These are phyloP conservation scores for Oryza meridionalis DNA, from an alignment of 176 grass and related monocot species.

Conservation along the genomic window DNA sequence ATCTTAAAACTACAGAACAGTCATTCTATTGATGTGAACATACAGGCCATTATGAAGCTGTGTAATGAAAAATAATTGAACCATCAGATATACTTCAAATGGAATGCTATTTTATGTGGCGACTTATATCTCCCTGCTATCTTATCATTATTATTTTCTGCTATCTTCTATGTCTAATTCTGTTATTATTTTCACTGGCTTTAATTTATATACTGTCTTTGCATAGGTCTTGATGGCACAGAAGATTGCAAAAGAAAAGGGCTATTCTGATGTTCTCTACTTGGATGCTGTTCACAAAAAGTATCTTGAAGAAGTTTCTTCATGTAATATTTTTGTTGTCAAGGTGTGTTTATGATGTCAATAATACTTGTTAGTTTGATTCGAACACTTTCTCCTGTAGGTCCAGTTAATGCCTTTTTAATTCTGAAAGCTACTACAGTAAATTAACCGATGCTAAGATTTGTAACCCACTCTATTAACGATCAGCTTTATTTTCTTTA, in stretches of 20 bases:
- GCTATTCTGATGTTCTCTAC: constrained; percentile 98
- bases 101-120: not conserved
- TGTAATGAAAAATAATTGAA: constrained; percentile 14
- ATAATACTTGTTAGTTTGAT: constrained; percentile 25
- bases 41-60: not conserved
- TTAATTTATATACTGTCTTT: constrained; percentile 33
- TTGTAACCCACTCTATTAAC: constrained; percentile 9
- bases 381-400: constrained; percentile 3
- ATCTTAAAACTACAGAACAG: not conserved
- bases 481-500: not conserved
- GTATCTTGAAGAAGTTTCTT: constrained; percentile 98
- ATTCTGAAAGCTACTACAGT: constrained; percentile 25
- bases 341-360: constrained; percentile 62
- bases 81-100: constrained; percentile 14
- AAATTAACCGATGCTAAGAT: not conserved
- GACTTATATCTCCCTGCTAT: not conserved
- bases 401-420: constrained; percentile 4
- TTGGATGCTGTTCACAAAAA: constrained; percentile 91
- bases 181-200: not conserved
- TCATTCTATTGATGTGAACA: not conserved
- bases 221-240: constrained; percentile 92
- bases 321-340: constrained; percentile 96
- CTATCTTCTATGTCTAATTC: not conserved
- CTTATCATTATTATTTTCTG: not conserved
- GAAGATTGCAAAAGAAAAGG: constrained; percentile 94